phyloP scores from a whole-genome alignment of 2,329 filamentous ascomycete species.

The Ophiostoma piceae region DNA sequence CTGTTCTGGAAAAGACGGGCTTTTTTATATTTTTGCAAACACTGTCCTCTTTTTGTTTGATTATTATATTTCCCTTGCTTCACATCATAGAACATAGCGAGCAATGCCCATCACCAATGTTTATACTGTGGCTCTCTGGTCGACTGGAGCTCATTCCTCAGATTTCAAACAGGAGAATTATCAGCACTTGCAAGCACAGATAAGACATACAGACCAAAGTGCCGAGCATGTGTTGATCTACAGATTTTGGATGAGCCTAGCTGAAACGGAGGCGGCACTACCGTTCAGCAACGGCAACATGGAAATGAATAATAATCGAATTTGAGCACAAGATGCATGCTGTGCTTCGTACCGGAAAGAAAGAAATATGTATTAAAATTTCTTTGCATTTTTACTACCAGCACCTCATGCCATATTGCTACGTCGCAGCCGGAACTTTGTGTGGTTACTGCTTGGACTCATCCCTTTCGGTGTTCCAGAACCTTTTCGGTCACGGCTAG shows the following conservation, averaged over 20 bases:
- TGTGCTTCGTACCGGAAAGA: not conserved
- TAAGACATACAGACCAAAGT: not conserved
- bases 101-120: not conserved
- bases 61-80: not conserved
- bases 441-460: not conserved
- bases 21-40: not conserved
- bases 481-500: not conserved
- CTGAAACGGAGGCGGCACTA: not conserved
- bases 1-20: not conserved
- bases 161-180: not conserved
- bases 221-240: not conserved
- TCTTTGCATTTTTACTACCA: not conserved
- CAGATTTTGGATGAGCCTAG: not conserved
- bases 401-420: not conserved
- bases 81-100: not conserved
- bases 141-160: not conserved
- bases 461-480: conserved; percentile 9
- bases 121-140: not conserved
- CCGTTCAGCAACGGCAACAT: not conserved
- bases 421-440: not conserved
- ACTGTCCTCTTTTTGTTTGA: not conserved
- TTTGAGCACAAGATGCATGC: not conserved
- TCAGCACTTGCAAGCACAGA: not conserved
- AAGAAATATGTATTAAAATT: not conserved
- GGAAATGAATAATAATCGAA: not conserved